Conservation (phyloP, 2,329 filamentous ascomycete genomes). For the Fusarium temperatum region DNA sequence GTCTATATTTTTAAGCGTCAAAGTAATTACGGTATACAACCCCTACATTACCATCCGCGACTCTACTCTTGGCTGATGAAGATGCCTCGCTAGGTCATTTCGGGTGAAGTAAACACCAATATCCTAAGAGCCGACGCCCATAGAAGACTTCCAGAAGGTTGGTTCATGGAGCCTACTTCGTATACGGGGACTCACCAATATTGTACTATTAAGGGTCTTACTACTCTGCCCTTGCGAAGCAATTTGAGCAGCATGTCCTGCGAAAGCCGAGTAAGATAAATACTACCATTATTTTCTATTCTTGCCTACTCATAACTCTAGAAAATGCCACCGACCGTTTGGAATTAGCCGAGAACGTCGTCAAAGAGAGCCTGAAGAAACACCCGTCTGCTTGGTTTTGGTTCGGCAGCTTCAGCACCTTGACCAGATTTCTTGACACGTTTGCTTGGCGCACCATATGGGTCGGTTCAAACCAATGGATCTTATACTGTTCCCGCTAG, state of each 20-base stretch:
- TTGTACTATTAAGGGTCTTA: background rate
- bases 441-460: background rate
- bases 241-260: background rate
- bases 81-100: background rate
- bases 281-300: rapidly evolving
- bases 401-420: background rate
- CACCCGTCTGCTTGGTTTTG: background rate
- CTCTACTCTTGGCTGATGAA: background rate
- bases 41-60: rapidly evolving
- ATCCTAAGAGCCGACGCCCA: background rate
- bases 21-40: background rate
- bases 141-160: background rate
- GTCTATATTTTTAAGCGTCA: background rate
- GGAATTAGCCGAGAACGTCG: background rate
- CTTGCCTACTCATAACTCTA: background rate
- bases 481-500: rapidly evolving
- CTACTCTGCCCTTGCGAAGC: background rate
- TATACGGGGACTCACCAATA: background rate
- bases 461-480: rapidly evolving
- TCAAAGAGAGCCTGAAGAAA: background rate
- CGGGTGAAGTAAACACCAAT: background rate
- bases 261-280: background rate
- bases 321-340: background rate
- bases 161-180: rapidly evolving
- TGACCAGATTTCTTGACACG: background rate